Evolutionary conservation across 805 yeast species (phyloP).

Genomic region (Teunomyces aglyptinius): DNA sequence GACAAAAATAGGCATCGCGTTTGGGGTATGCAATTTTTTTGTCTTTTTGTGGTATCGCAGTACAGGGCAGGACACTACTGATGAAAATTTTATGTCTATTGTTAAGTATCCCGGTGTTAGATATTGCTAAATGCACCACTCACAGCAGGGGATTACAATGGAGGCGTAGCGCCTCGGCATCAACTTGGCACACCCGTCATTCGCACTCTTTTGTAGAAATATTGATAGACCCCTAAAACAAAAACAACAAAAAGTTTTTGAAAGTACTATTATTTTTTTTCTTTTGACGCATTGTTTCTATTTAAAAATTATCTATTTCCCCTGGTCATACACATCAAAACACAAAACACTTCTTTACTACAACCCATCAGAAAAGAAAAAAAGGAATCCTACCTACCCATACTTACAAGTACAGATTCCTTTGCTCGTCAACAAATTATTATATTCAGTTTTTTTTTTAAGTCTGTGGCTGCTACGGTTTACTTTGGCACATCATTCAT

Average conservation of each 20-base stretch:
- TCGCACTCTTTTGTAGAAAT: background rate
- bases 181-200: background rate
- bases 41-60: background rate
- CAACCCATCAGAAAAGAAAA: background rate
- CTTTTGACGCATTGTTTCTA: background rate
- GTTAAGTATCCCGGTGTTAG: background rate
- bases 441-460: background rate
- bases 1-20: no score
- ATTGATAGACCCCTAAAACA: background rate
- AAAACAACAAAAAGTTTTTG: background rate
- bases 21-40: no score
- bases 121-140: background rate
- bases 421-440: no score
- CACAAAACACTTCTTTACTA: background rate
- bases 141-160: background rate
- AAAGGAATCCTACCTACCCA: background rate
- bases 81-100: background rate
- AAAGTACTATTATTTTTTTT: background rate
- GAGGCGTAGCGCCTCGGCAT: background rate
- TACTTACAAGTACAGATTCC: background rate
- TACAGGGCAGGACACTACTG: background rate
- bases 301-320: background rate
- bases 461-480: background rate
- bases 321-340: background rate
- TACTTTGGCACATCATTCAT: background rate